Evolutionary conservation across 2,329 filamentous ascomycete genomes (phyloP).

Genomic region (Colletotrichum scovillei): DNA sequence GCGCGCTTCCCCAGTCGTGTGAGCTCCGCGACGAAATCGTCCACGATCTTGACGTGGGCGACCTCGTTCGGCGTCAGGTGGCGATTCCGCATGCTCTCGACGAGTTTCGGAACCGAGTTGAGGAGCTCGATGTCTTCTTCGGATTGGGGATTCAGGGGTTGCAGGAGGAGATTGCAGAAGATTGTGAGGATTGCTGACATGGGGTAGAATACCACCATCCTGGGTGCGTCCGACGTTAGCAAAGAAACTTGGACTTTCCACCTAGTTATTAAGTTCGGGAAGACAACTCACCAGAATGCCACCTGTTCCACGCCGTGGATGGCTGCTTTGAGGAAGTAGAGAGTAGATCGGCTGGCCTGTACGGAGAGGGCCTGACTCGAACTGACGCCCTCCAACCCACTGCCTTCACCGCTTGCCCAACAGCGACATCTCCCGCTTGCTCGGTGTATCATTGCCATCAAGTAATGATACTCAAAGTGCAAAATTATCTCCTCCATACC

Average conservation of each 20-base stretch:
- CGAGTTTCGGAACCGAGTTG: conserved; percentile 52
- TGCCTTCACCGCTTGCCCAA: conserved; percentile 45
- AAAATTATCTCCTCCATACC: conserved; percentile 60
- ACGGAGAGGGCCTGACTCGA: conserved; percentile 65
- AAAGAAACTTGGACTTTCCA: background rate
- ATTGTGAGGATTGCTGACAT: conserved; percentile 64
- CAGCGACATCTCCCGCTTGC: conserved; percentile 63
- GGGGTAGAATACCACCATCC: conserved; percentile 68
- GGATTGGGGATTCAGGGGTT: conserved; percentile 56
- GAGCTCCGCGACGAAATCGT: conserved; percentile 57
- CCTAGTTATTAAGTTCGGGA: too few relatives aligned
- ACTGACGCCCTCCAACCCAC: conserved; percentile 50
- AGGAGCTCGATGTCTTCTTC: conserved; percentile 59
- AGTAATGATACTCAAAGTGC: conserved; percentile 66
- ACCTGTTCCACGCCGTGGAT: conserved; percentile 55
- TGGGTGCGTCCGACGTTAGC: conserved; percentile 38
- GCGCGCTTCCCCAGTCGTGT: conserved; percentile 55
- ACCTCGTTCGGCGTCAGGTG: conserved; percentile 47
- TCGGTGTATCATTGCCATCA: conserved; percentile 65
- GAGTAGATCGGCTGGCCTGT: conserved; percentile 66
- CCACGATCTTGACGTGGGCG: conserved; percentile 52
- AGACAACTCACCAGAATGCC: conserved; percentile 58
- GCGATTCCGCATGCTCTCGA: conserved; percentile 51
- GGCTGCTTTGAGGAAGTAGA: conserved; percentile 58
- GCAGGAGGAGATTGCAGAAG: conserved; percentile 64